Base-by-base conservation (phyloP, 176 grass and related monocot species). In the Carex littledalei region DNA sequence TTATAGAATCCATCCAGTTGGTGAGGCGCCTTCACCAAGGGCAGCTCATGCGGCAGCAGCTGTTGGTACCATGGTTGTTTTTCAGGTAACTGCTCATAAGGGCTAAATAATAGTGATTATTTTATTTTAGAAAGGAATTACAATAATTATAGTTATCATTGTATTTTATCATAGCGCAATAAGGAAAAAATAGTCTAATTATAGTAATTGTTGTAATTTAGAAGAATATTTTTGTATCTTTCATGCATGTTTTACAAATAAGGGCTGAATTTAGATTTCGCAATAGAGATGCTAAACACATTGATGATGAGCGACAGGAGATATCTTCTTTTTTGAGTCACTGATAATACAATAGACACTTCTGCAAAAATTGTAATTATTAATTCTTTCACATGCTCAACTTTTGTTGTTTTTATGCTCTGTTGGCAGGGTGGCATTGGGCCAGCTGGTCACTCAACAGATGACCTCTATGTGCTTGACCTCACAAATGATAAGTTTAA, bases 401-500 rank as follows among this genome's bases (percentile, higher is more conserved):
- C 1, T 76, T 37, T 81, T 0, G 52, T 35, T 49, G 43, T 63
- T 61, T 81, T 52, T 65, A 88, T 71, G 37, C 17, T 66, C 57
- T 86, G 39, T 75, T 75, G 45, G 17, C 71, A 99, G 96, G 96
- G 96, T 86, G 96, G 93, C 63, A 99, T 95, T 86, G 96, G 96
- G 5, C 96, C 96, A 41, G 93, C 93, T n/a, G 96, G 93, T 8
- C 96, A 99, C 69, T 99, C 96, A 0, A 99, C 96, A 11, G 96
- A 99, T 9, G 96, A 99, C 91, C 96, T 99, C 55, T 95, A 92
- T 54, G 96, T 95, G 66, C 90, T 99, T 85, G 96, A 99, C 89
- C 85, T 99, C 39, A 99, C 96, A 82, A 99, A 99, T 32, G 93
- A 99, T 83, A 99, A 95, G 84, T 99, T 95, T 80, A 99, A 95